These are phyloP conservation scores for Yamadazyma spencermartinsiae DNA, from an alignment of 1,139 yeast genomes.

Conservation along the genomic window DNA sequence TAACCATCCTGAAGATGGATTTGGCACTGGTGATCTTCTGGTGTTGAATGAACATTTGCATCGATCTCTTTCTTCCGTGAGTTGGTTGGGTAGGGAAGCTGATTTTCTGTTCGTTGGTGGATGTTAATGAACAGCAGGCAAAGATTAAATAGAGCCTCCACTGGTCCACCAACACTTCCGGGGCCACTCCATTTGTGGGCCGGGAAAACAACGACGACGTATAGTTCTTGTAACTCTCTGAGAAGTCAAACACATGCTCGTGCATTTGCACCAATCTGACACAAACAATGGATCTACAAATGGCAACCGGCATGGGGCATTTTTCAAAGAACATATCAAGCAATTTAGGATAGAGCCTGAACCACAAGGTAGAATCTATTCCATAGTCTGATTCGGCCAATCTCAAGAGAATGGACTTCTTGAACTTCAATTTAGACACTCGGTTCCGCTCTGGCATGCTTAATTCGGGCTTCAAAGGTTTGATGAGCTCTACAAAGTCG, in stretches of 20 bases:
- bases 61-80: constrained; percentile 70
- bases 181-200: constrained; percentile 40
- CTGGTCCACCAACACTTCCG: constrained; percentile 78
- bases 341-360: constrained; percentile 78
- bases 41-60: constrained; percentile 80
- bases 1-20: constrained; percentile 83
- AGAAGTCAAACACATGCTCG: constrained; percentile 67
- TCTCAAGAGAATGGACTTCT: constrained; percentile 64
- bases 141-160: constrained; percentile 88
- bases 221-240: constrained; percentile 50
- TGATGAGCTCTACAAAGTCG: constrained; percentile 67
- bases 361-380: constrained; percentile 94
- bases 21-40: constrained; percentile 92
- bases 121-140: constrained; percentile 88
- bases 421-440: constrained; percentile 60
- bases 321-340: constrained; percentile 70
- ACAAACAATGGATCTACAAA: constrained; percentile 91
- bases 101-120: constrained; percentile 81
- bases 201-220: constrained; percentile 41
- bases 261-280: constrained; percentile 87
- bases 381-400: constrained; percentile 92
- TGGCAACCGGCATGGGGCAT: constrained; percentile 92
- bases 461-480: constrained; percentile 57
- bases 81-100: constrained; percentile 60
- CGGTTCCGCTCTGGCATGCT: constrained; percentile 83